Base-by-base conservation (phyloP, 164 flowering plant genomes). In the Berberis vulgaris region DNA sequence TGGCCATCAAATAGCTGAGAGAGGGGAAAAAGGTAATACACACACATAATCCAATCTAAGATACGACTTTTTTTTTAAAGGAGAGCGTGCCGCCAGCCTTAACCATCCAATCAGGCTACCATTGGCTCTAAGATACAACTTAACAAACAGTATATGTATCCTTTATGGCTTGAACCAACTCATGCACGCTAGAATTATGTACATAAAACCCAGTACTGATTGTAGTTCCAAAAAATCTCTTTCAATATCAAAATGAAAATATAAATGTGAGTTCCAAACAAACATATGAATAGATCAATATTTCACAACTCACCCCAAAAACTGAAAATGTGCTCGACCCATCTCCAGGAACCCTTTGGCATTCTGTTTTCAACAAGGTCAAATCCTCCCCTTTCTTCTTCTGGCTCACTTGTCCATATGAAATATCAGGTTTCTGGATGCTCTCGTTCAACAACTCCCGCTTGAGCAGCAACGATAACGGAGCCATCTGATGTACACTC, bases 301-400 rank as follows among this genome's bases (percentile, higher is more conserved):
- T 26, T 26, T 26, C 26, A 26, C 26, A 26, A 61, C 73, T 57
- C 84, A 89, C 99, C 82, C 78, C 99, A 56, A 84, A 95, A 69
- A 87, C 97, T 4, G 92, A 85, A 75, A 81, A 95, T 0, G 98
- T 88, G 49, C 88, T 72, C 56, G 80, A 72, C 7, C 92, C 97
- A 80, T 92, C 97, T 39, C 87, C 97, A 10, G 84, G 75, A 3
- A 82, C 59, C 41, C 96, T 76, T 65, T 95, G 83, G 62, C 98
- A 88, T 66, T 86, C 97, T 0, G 90, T 80, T 79, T 95, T 89
- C 49, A 84, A 60, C 49, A 95, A 67, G 0, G 95, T 89, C 46
- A 78, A 91, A 54, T 95, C 99, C 78, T 95, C 99, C 42, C 99
- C 98, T 72, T 95, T 95, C 86, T 95, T 95, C 80, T 88, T 86